Percentiles rank a stretch among this genome's conserved stretches.
These are phyloP conservation scores for Protea cynaroides DNA, from an alignment of 164 flowering plant species.

Conservation along the genomic window DNA sequence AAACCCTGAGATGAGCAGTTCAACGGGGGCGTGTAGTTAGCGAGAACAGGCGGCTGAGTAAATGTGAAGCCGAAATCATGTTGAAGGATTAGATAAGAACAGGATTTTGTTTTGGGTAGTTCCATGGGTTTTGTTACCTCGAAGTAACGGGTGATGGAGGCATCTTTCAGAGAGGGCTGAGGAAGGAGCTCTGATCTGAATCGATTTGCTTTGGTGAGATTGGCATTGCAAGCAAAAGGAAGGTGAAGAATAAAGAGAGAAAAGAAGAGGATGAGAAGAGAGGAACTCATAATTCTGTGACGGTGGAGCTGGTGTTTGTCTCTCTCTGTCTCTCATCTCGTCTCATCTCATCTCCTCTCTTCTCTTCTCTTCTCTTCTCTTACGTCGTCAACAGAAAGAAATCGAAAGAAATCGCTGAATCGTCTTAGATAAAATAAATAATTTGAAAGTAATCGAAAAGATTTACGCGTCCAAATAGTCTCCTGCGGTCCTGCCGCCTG, in stretches of 20 bases:
- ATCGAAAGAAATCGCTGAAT: no score
- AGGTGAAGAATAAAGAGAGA: constrained; percentile 21
- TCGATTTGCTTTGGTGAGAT: constrained; percentile 25
- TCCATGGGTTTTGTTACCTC: constrained; percentile 66
- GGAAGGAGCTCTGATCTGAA: constrained; percentile 15
- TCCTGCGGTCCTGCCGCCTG: no score
- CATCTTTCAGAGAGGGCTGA: constrained; percentile 9
- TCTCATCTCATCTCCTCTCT: no score
- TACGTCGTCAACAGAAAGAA: no score
- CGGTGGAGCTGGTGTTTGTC: no score
- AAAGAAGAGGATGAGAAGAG: constrained; percentile 12
- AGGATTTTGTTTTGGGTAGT: no score
- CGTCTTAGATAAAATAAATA: no score
- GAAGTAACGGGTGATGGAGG: constrained; percentile 40
- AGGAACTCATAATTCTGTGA: constrained; percentile 23
- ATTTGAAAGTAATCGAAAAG: no score
- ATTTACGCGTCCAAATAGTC: no score
- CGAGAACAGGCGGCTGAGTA: constrained; percentile 50
- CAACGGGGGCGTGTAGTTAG: constrained; percentile 53
- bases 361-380: no score
- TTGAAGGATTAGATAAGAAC: constrained; percentile 39
- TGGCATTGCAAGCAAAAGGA: constrained; percentile 26
- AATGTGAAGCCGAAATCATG: constrained; percentile 64
- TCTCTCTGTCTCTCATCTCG: no score
- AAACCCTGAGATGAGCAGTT: no score